Evolutionary conservation across 805 yeast species (phyloP).

Genomic region (Komagataella pseudopastoris): DNA sequence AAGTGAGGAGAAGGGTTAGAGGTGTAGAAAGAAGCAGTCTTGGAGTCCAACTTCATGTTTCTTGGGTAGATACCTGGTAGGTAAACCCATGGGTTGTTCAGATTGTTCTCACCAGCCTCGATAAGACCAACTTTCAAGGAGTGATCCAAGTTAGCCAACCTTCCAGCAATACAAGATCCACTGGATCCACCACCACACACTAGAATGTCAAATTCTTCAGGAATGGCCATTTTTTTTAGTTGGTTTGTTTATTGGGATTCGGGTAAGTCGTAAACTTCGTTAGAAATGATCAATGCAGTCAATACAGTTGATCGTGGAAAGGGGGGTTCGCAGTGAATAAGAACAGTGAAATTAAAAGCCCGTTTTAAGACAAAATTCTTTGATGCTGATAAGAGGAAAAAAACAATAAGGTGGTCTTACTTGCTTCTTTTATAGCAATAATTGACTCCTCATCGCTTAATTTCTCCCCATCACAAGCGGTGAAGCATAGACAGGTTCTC

Average conservation of each 20-base stretch:
- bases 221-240: slow-evolving; percentile 5
- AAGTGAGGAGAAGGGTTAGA: slow-evolving; percentile 14
- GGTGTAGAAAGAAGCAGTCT: slow-evolving; percentile 15
- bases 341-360: background rate
- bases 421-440: background rate
- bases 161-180: slow-evolving; percentile 16
- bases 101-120: slow-evolving; percentile 17
- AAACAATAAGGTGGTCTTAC: background rate
- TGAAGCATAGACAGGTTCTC: background rate
- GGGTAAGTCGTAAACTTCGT: background rate
- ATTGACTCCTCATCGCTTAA: background rate
- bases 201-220: slow-evolving; percentile 15
- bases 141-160: slow-evolving; percentile 15
- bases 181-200: slow-evolving; percentile 16
- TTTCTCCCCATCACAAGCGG: background rate
- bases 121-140: slow-evolving; percentile 12
- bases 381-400: background rate
- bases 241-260: background rate
- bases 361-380: background rate
- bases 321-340: background rate
- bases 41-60: slow-evolving; percentile 17
- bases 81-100: slow-evolving; percentile 17
- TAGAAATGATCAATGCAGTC: background rate
- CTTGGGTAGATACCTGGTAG: slow-evolving; percentile 17
- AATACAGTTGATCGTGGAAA: background rate